Evolutionary conservation across 2,329 filamentous ascomycete species (phyloP).

Genomic region (Scytalidium sp.): DNA sequence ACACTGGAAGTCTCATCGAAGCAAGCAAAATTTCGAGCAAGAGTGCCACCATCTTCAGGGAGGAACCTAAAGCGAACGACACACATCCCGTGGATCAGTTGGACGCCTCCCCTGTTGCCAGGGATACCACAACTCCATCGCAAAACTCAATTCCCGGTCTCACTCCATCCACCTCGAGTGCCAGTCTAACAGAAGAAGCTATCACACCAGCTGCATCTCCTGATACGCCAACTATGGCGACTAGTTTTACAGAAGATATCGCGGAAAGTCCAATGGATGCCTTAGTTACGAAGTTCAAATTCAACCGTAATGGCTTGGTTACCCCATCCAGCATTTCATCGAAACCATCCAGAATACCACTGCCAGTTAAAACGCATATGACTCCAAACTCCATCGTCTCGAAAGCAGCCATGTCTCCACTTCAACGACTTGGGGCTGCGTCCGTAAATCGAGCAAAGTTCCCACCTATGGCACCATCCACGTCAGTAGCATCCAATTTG

Average conservation of each 20-base stretch:
- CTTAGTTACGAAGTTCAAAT: conserved; percentile 10
- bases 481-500: conserved; percentile 9
- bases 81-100: background rate
- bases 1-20: conserved; percentile 22
- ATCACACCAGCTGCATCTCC: conserved; percentile 12
- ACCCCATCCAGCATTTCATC: conserved; percentile 18
- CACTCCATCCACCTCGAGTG: conserved; percentile 15
- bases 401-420: conserved; percentile 19
- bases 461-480: conserved; percentile 24
- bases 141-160: conserved; percentile 18
- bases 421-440: conserved; percentile 27
- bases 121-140: conserved; percentile 6
- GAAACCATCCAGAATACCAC: conserved; percentile 23
- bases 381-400: background rate
- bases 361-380: conserved; percentile 19
- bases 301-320: conserved; percentile 4
- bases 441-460: conserved; percentile 18
- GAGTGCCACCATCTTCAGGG: conserved; percentile 22
- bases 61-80: conserved; percentile 3
- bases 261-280: background rate
- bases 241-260: background rate
- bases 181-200: conserved; percentile 19
- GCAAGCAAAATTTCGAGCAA: conserved; percentile 6
- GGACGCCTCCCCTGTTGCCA: background rate
- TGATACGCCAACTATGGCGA: background rate